These are phyloP conservation scores for Yamadazyma triangularis DNA, from an alignment of 1,139 yeast genomes.

Conservation along the genomic window DNA sequence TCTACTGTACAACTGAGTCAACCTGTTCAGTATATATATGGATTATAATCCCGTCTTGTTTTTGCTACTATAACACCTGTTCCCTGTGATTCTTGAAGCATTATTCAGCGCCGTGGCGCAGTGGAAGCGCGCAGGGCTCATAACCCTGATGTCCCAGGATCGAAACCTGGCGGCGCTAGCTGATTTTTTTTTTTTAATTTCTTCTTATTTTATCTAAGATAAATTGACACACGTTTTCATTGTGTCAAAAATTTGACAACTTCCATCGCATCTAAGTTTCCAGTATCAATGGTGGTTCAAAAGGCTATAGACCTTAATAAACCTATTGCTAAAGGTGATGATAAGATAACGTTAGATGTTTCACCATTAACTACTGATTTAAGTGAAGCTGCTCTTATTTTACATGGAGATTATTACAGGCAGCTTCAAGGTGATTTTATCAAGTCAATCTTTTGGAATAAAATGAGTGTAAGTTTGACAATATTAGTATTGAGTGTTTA, in stretches of 20 bases:
- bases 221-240: no score
- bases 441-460: conserved; percentile 46
- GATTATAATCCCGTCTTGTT: no score
- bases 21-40: no score
- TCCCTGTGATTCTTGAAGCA: no score
- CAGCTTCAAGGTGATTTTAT: conserved; percentile 53
- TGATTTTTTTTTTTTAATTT: conserved; percentile 23
- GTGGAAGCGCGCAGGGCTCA: conserved; percentile 99
- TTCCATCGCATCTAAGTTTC: no score
- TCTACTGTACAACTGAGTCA: no score
- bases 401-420: conserved; percentile 61
- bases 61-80: no score
- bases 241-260: no score
- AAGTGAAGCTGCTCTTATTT: conserved; percentile 55
- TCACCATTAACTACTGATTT: conserved; percentile 49
- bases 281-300: conserved; percentile 39
- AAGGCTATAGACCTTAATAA: conserved; percentile 45
- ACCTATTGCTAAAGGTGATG: conserved; percentile 49
- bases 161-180: conserved; percentile 98
- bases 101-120: conserved; percentile 94
- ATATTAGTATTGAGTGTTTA: conserved; percentile 13
- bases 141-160: conserved; percentile 99
- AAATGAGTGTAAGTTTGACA: conserved; percentile 28
- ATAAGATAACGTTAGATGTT: conserved; percentile 45
- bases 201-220: no score